Conservation (phyloP, 2,329 filamentous ascomycete genomes). For the Arthrinium puccinioides region DNA sequence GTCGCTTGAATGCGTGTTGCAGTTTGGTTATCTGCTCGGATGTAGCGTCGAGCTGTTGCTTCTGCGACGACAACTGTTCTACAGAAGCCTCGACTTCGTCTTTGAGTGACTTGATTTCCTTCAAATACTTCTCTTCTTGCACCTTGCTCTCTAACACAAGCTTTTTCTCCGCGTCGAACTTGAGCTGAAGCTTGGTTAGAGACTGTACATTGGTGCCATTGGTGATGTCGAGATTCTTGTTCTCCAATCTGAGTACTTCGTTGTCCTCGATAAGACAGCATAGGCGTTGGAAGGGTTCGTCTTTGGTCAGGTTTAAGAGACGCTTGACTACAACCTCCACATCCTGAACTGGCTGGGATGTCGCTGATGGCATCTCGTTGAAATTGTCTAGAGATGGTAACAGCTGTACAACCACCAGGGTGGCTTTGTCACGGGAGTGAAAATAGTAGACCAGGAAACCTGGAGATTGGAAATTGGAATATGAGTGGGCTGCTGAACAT, state of each 20-base stretch:
- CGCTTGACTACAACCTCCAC: too few relatives aligned
- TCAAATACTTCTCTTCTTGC: neutral
- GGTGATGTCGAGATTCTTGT: neutral
- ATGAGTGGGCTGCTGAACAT: too few relatives aligned
- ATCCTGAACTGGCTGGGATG: too few relatives aligned
- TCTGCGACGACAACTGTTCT: neutral
- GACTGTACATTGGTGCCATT: neutral
- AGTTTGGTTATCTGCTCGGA: neutral
- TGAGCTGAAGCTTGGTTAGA: neutral
- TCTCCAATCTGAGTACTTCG: neutral
- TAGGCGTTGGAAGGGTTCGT: neutral
- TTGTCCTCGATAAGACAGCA: neutral
- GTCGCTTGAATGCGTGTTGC: neutral
- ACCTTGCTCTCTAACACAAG: neutral
- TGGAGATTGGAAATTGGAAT: too few relatives aligned
- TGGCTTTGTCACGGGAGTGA: too few relatives aligned
- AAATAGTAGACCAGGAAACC: too few relatives aligned
- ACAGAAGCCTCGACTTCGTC: neutral
- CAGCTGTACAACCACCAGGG: too few relatives aligned
- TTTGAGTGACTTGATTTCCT: neutral
- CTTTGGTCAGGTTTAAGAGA: too few relatives aligned
- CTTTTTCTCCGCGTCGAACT: neutral
- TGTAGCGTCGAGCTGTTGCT: neutral
- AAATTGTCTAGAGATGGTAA: too few relatives aligned
- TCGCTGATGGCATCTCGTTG: too few relatives aligned